Percentiles rank a stretch among this genome's conserved stretches.
These are phyloP conservation scores for Grosmannia clavigera DNA, from an alignment of 2,329 filamentous ascomycete genomes.

Conservation along the genomic window DNA sequence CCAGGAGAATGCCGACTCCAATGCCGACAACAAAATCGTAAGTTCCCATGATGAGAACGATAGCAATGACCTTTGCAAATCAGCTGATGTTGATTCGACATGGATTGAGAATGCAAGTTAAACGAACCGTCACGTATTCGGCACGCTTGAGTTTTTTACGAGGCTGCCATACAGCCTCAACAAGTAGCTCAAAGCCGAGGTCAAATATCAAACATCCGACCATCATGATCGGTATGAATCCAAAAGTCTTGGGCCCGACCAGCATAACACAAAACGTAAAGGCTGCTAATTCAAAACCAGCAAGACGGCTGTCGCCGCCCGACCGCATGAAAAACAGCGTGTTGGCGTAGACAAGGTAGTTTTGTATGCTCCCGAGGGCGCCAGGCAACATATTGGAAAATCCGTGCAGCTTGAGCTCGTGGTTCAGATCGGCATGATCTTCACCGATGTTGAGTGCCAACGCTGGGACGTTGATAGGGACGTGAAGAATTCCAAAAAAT, in stretches of 20 bases:
- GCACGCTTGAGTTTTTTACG: conserved; percentile 76
- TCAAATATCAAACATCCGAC: conserved; percentile 92
- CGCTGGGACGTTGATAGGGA: conserved; percentile 95
- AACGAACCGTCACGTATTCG: conserved; percentile 71
- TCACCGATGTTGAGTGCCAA: conserved; percentile 82
- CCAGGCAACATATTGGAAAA: conserved; percentile 88
- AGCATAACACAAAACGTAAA: conserved; percentile 74
- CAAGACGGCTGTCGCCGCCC: conserved; percentile 75
- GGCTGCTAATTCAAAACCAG: conserved; percentile 70
- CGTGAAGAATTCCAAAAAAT: conserved; percentile 93
- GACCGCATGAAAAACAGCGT: conserved; percentile 94
- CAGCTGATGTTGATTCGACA: conserved; percentile 13
- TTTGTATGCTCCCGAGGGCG: conserved; percentile 76
- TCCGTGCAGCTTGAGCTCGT: conserved; percentile 84
- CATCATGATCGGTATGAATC: conserved; percentile 93
- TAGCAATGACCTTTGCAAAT: conserved; percentile 52
- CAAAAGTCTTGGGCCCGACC: conserved; percentile 76
- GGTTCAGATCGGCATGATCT: conserved; percentile 82
- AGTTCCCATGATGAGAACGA: conserved; percentile 89
- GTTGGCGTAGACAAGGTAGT: conserved; percentile 96
- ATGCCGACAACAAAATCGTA: conserved; percentile 97
- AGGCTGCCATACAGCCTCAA: conserved; percentile 80
- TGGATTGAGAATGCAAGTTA: background rate
- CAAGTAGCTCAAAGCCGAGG: conserved; percentile 80
- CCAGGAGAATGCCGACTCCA: conserved; percentile 78